Percentiles rank a stretch among this genome's conserved stretches.
phyloP scores from a whole-genome alignment of 305 asterid genomes.

The Caryopteris hybrid region DNA sequence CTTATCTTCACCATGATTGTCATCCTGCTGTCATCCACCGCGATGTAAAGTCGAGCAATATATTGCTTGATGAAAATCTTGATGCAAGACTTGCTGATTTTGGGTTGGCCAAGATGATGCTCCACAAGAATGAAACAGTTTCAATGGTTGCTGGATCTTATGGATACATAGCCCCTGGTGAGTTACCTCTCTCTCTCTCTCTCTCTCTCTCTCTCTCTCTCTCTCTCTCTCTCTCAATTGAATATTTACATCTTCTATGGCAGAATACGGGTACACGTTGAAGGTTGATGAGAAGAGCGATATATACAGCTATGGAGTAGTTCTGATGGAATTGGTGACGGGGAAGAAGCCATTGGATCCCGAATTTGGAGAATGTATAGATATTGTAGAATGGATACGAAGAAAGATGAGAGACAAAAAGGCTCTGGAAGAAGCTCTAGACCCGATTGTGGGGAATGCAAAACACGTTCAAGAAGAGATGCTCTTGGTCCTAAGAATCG shows the following conservation, averaged over 20 bases:
- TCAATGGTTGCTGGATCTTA: slow-evolving; percentile 88
- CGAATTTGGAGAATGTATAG: slow-evolving; percentile 64
- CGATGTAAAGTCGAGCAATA: slow-evolving; percentile 75
- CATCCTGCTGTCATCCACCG: slow-evolving; percentile 79
- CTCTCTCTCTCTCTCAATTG: too few relatives aligned
- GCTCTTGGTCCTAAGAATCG: slow-evolving; percentile 74
- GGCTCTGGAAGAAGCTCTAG: slow-evolving; percentile 63
- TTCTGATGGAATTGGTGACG: slow-evolving; percentile 81
- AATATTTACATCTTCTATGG: too few relatives aligned
- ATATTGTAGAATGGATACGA: slow-evolving; percentile 76
- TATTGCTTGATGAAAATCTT: slow-evolving; percentile 67
- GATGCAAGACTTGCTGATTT: slow-evolving; percentile 87
- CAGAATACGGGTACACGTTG: slow-evolving; percentile 85
- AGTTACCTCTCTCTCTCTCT: not conserved
- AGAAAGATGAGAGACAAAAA: slow-evolving; percentile 48
- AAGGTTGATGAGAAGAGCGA: slow-evolving; percentile 88
- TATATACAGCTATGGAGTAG: slow-evolving; percentile 89
- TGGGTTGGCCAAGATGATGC: slow-evolving; percentile 71
- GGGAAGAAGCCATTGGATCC: slow-evolving; percentile 76
- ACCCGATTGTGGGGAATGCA: slow-evolving; percentile 57
- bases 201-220: too few relatives aligned
- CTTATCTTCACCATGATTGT: slow-evolving; percentile 85
- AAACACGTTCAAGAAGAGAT: slow-evolving; percentile 88
- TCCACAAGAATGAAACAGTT: slow-evolving; percentile 68
- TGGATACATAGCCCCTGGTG: slow-evolving; percentile 97